Evolutionary conservation across 177 flowering plant genomes (phyloP), one percentile per base, ranked within the genome.

Genomic region (Vitis hybrid): DNA sequence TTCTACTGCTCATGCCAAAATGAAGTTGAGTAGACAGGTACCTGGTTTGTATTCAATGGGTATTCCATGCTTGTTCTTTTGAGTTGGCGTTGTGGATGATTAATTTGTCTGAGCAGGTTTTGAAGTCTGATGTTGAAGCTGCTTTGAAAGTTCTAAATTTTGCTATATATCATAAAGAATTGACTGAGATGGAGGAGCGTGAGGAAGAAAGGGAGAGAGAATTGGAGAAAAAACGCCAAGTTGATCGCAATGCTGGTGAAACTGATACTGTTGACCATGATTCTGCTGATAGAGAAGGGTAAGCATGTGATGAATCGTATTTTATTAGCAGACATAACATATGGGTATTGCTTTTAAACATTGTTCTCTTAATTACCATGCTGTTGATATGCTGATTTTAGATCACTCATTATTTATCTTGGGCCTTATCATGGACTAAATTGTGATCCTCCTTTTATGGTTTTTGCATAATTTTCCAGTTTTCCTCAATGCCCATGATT

Each of bases 1-100:
- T 19, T 94, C 98, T 65, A 94, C 98, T 75, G 97, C 99, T 66
- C 99, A 94, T 86, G 99, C 99, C 67, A 94, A 93, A 77, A 65
- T 94, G 80, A 94, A 86, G 79, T 78, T 93, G 83, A 87, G 88
- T 74, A 86, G 82, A 75, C 77, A 90, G 97, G 99, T 95, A 78
- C 18, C 11, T 60, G 9, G 10, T 49, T 65, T 67, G 59, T 65
- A 0, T 51, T 69, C 13, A 52, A 55, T 57, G n/a, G 22, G 16
- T 60, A n/a, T 26, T 29, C 8, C 16, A 65, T 6, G 48, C 11
- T 16, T 59, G 10, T 31, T 31, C 16, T 48, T 18, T 58, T 16
- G 22, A 8, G 31, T 60, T 61, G 9, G 15, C 45, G 15, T 12
- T 63, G 22, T 66, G 18, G 29, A 60, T 67, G 55, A 12, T 68